Conservation (phyloP, 176 grass and related monocot species). For the Otatea glauca region DNA sequence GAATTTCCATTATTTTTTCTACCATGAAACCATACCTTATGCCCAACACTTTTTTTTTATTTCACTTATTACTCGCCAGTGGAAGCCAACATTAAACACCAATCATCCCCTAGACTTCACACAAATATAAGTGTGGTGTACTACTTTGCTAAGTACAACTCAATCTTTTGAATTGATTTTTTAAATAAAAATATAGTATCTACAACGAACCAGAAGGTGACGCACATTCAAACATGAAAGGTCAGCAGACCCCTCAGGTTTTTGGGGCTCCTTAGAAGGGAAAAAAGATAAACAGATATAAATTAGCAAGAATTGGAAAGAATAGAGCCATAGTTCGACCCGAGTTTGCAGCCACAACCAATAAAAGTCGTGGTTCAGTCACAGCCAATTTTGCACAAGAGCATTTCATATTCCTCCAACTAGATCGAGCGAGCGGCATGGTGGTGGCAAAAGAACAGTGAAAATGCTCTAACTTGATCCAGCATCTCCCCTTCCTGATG, state of each 20-base stretch:
- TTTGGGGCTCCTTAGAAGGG: neutral
- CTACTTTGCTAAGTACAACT: neutral
- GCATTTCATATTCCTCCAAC: slow-evolving; percentile 5
- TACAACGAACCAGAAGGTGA: neutral
- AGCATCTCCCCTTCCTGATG: neutral
- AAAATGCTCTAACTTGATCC: slow-evolving; percentile 1
- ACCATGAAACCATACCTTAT: slow-evolving; percentile 1
- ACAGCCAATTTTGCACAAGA: neutral
- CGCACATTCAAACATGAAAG: neutral
- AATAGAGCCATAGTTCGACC: neutral
- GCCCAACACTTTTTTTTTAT: neutral
- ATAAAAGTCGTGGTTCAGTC: neutral
- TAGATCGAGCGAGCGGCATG: neutral
- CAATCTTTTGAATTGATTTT: slow-evolving; percentile 10
- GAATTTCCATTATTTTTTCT: neutral
- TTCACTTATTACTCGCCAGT: slow-evolving; percentile 2
- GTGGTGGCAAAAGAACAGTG: neutral
- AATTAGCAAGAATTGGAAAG: neutral
- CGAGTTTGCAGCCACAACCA: neutral
- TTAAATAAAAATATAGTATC: slow-evolving; percentile 9
- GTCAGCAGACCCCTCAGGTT: neutral
- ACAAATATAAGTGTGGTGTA: slow-evolving; percentile 8
- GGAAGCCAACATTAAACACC: neutral
- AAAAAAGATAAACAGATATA: neutral
- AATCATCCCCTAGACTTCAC: neutral